These are phyloP conservation scores for Gleditsia sinensis DNA, from an alignment of 306 rosid species.

Conservation along the genomic window DNA sequence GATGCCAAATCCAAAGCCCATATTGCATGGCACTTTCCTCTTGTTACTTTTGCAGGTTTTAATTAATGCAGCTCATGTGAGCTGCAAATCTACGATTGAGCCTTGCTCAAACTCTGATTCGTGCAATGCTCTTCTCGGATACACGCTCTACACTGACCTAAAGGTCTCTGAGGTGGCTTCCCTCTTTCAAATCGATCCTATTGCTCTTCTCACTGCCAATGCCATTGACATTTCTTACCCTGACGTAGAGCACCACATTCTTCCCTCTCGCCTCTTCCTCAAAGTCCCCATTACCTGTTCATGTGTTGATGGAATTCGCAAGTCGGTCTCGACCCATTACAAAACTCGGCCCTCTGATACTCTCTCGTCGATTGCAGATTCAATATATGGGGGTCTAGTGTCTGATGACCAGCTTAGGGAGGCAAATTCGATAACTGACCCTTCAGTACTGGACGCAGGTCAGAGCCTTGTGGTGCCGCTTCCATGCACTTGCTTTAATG, in stretches of 20 bases:
- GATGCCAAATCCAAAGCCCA: conserved; percentile 43
- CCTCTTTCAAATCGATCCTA: conserved; percentile 73
- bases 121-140: conserved; percentile 74
- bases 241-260: conserved; percentile 75
- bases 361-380: conserved; percentile 63
- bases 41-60: conserved; percentile 29
- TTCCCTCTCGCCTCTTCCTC: conserved; percentile 71
- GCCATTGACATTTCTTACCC: conserved; percentile 79
- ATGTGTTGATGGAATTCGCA: conserved; percentile 82
- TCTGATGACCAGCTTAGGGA: conserved; percentile 78
- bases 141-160: conserved; percentile 79
- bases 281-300: conserved; percentile 69
- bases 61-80: conserved; percentile 46
- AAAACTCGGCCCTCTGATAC: conserved; percentile 70
- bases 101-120: conserved; percentile 69
- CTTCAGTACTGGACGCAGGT: conserved; percentile 68
- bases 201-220: conserved; percentile 70
- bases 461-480: conserved; percentile 72
- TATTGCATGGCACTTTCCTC: conserved; percentile 1
- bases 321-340: conserved; percentile 69
- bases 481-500: conserved; percentile 82
- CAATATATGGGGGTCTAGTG: conserved; percentile 64
- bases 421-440: conserved; percentile 72
- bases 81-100: conserved; percentile 75
- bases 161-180: conserved; percentile 81